Evolutionary conservation across 768 basidiomycete genomes (phyloP), one percentile per base, ranked within the genome.

Genomic region (Lentinula aciculospora): DNA sequence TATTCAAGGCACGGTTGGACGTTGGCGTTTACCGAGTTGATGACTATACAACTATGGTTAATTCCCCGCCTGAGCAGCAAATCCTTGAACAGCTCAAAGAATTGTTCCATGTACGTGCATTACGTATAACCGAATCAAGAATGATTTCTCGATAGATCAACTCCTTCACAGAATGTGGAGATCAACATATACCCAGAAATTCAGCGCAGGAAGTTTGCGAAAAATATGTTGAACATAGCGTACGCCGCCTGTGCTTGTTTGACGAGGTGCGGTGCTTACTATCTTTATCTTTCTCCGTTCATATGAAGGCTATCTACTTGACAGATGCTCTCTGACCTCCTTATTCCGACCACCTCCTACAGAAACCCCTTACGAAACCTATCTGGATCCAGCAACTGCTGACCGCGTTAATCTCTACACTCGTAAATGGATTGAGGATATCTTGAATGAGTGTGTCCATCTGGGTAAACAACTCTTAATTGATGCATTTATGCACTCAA

Each of bases 171-270:
- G 51, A 37, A 53, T 13, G 31, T 36, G 1, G 34, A 53, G 15
- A 37, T 53, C 34, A 53, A 37, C 25, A 53, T 53, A 19, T 53
- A 36, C 21, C 51, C 81, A n/a, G 82, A 86, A 60, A 81, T 86
- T 19, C 85, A 85, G 62, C 74, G 83, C 17, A 65, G 72, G 61
- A 86, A 85, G 64, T 88, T 80, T 60, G 61, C 69, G 2, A 88
- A 88, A 71, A 85, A 85, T 62, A 75, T 85, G 46, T 85, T 81
- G 84, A 87, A 85, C 62, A 70, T 82, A 47, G 72, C 74, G 1
- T 80, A 86, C 61, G 77, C 82, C 1, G 76, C 80, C 7, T 71
- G 78, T 53, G 66, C 82, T 0, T 80, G 83, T 0, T 73, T 87
- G 32, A 77, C 79, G 0, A 71, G 76, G 67, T 76, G 61, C n/a